Percentiles rank a stretch among this genome's conserved stretches.
Conservation (phyloP, 140 eudicot species). For the Ambrosia hybrid region DNA sequence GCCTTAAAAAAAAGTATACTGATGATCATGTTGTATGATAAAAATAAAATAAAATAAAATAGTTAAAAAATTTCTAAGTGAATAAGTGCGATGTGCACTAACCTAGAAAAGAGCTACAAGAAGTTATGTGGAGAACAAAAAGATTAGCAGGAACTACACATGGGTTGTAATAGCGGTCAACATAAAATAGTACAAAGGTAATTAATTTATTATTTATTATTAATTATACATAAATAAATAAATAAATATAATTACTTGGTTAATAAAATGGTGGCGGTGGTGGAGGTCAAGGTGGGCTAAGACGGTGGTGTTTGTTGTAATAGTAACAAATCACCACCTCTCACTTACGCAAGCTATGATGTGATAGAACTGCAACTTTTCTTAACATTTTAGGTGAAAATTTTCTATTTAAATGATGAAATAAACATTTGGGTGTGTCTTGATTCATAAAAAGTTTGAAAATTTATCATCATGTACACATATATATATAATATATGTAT, state of each 20-base stretch:
- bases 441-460: constrained; percentile 1
- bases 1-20: no score
- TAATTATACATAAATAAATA: background rate
- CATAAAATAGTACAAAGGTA: constrained; percentile 35
- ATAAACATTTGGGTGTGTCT: background rate
- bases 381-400: background rate
- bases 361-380: background rate
- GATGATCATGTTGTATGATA: no score
- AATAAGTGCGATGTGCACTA: constrained; percentile 33
- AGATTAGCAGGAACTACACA: constrained; percentile 34
- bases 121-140: constrained; percentile 27
- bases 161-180: constrained; percentile 31
- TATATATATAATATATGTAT: background rate
- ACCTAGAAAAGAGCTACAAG: constrained; percentile 23
- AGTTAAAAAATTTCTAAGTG: background rate
- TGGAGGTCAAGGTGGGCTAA: constrained; percentile 6
- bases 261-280: constrained; percentile 16
- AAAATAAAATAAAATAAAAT: background rate
- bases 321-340: constrained; percentile 24
- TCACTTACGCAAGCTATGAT: constrained; percentile 26
- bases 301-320: constrained; percentile 32
- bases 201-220: background rate
- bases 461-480: background rate
- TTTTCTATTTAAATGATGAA: background rate
- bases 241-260: constrained; percentile 22